A percentile compares a stretch with the other conserved stretches of the same genome.
These are phyloP conservation scores for Scutellaria baicalensis DNA, from an alignment of 257 asterid species.

Conservation along the genomic window DNA sequence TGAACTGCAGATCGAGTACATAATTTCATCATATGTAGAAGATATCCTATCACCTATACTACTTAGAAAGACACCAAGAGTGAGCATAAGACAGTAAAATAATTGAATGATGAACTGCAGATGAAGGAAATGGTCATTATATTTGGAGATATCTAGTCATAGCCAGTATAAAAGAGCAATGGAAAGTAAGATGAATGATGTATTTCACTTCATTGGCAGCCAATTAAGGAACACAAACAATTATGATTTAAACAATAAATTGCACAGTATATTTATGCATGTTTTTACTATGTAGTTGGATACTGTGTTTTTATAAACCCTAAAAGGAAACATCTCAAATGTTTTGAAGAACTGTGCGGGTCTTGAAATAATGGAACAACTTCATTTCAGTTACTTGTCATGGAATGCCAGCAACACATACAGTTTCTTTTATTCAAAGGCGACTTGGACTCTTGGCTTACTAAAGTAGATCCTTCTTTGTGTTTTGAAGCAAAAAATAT, in stretches of 20 bases:
- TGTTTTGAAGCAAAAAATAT: not conserved
- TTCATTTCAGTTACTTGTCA: not conserved
- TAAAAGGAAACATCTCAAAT: not conserved
- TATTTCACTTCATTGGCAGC: not conserved
- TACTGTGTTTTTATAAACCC: not conserved
- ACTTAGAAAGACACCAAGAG: not conserved
- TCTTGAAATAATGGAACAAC: not conserved
- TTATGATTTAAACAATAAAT: constrained; percentile 3
- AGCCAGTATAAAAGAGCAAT: not conserved
- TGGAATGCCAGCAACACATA: not conserved
- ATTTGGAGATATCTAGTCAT: not conserved
- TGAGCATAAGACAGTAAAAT: not conserved
- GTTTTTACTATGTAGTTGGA: not conserved
- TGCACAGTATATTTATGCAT: not conserved
- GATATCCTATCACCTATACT: constrained; percentile 6
- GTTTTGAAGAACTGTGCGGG: not conserved
- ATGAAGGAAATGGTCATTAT: not conserved
- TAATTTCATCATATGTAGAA: constrained; percentile 20
- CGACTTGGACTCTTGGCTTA: not conserved
- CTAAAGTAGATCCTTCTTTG: not conserved
- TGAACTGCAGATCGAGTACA: constrained; percentile 50
- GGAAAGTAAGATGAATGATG: not conserved
- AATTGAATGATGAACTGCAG: not conserved
- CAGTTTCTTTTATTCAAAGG: not conserved
- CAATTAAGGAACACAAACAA: not conserved